phyloP scores from a whole-genome alignment of 306 rosid species.

The Rosa chinensis region DNA sequence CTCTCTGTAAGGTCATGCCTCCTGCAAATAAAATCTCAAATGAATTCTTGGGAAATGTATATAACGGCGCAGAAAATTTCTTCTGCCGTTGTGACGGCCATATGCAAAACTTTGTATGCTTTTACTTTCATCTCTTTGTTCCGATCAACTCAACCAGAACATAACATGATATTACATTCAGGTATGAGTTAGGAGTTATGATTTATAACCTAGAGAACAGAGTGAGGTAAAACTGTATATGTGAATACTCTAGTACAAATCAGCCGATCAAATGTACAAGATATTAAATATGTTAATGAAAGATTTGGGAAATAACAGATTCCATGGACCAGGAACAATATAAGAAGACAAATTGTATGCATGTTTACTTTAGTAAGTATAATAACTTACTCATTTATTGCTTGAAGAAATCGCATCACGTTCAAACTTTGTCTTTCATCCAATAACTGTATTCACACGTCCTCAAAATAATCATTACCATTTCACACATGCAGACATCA shows the following conservation, averaged over 20 bases:
- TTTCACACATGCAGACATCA: neutral
- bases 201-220: neutral
- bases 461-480: conserved; percentile 14
- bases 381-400: conserved; percentile 60
- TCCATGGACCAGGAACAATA: neutral
- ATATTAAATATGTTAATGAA: neutral
- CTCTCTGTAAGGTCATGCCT: conserved; percentile 65
- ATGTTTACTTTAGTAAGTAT: neutral
- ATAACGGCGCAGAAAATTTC: neutral
- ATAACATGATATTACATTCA: neutral
- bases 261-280: neutral
- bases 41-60: conserved; percentile 13
- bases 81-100: neutral
- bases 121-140: neutral
- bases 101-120: neutral
- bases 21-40: conserved; percentile 41
- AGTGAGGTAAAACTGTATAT: neutral
- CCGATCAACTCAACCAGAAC: neutral
- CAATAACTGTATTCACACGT: conserved; percentile 55
- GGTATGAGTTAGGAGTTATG: neutral
- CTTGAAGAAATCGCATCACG: conserved; percentile 85
- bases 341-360: neutral
- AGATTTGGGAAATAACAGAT: neutral
- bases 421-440: conserved; percentile 84
- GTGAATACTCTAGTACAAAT: neutral